Conservation (phyloP, 2,329 filamentous ascomycete genomes). For the Aspergillus felis region DNA sequence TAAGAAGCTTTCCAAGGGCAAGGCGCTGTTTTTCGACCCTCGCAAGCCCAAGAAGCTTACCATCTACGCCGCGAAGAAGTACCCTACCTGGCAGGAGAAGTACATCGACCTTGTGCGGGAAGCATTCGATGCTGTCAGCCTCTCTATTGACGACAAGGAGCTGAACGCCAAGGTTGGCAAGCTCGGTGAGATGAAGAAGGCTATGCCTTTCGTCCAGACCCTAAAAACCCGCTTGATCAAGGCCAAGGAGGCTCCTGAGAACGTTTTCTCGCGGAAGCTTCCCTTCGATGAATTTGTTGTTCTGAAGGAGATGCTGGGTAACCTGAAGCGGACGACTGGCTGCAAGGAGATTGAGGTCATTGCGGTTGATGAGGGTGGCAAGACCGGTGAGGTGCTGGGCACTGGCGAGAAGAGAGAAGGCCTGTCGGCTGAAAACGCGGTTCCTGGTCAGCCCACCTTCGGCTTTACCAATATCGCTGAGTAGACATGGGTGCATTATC, state of each 20-base stretch:
- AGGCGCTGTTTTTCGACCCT: conserved; percentile 78
- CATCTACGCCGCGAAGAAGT: conserved; percentile 75
- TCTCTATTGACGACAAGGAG: conserved; percentile 72
- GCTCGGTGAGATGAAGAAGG: conserved; percentile 81
- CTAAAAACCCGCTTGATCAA: conserved; percentile 76
- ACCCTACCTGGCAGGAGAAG: conserved; percentile 87
- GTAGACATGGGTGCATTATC: conserved; percentile 10
- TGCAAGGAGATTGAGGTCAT: conserved; percentile 70
- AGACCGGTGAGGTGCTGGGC: conserved; percentile 42
- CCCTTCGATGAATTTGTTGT: conserved; percentile 79
- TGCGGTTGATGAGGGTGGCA: conserved; percentile 58
- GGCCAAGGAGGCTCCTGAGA: conserved; percentile 60
- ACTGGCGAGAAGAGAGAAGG: conserved; percentile 54
- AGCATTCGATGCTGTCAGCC: conserved; percentile 60
- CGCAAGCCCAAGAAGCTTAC: conserved; percentile 89
- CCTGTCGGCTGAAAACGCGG: conserved; percentile 67
- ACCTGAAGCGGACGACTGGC: conserved; percentile 71
- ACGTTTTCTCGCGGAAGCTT: conserved; percentile 78
- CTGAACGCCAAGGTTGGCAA: conserved; percentile 76
- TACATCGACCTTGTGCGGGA: conserved; percentile 77
- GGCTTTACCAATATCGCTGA: conserved; percentile 74
- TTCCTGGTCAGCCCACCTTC: conserved; percentile 79
- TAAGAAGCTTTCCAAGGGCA: conserved; percentile 92
- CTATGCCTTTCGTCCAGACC: conserved; percentile 90
- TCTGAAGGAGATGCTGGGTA: conserved; percentile 72